Percentiles rank a stretch among this genome's conserved stretches.
Evolutionary conservation across 2,329 filamentous ascomycete species (phyloP).

Genomic region (Exophiala calicioides): DNA sequence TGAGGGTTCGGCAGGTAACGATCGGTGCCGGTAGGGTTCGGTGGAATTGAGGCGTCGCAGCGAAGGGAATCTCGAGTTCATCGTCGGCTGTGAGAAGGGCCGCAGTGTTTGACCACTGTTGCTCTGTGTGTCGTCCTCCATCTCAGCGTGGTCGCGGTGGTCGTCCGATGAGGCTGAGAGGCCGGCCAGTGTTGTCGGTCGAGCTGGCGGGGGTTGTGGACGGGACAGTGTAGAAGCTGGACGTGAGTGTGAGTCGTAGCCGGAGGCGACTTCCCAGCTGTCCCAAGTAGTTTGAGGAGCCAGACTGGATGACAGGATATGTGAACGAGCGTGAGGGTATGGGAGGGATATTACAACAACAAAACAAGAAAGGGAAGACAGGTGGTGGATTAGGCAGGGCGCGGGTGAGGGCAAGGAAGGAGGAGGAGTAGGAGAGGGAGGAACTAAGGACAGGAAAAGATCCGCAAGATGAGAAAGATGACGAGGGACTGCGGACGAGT

Average conservation of each 20-base stretch:
- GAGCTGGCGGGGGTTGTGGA: slow-evolving; percentile 10
- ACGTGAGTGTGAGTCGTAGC: slow-evolving; percentile 30
- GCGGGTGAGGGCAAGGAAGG: slow-evolving; percentile 14
- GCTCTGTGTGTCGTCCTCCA: slow-evolving; percentile 29
- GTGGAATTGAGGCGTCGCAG: slow-evolving; percentile 30
- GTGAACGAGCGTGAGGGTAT: slow-evolving; percentile 19
- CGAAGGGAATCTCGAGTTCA: slow-evolving; percentile 33
- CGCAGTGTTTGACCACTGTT: slow-evolving; percentile 26
- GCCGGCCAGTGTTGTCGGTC: slow-evolving; percentile 9
- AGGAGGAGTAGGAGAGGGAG: slow-evolving; percentile 13
- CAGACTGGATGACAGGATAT: slow-evolving; percentile 16
- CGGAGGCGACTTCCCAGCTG: slow-evolving; percentile 30
- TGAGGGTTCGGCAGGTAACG: slow-evolving; percentile 29
- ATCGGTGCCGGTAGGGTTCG: slow-evolving; percentile 31
- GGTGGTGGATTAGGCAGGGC: slow-evolving; percentile 15
- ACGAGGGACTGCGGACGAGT: slow-evolving; percentile 21
- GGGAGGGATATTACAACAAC: slow-evolving; percentile 19
- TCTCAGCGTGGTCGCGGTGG: slow-evolving; percentile 14
- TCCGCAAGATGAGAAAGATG: slow-evolving; percentile 21
- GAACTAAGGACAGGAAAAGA: slow-evolving; percentile 18
- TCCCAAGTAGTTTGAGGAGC: slow-evolving; percentile 26
- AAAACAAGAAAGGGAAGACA: slow-evolving; percentile 6
- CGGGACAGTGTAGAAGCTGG: slow-evolving; percentile 10
- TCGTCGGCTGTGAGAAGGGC: slow-evolving; percentile 28
- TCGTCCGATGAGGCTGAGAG: slow-evolving; percentile 3